Conservation (phyloP, 1,284 basidiomycete species). For the Trametes sp. region DNA sequence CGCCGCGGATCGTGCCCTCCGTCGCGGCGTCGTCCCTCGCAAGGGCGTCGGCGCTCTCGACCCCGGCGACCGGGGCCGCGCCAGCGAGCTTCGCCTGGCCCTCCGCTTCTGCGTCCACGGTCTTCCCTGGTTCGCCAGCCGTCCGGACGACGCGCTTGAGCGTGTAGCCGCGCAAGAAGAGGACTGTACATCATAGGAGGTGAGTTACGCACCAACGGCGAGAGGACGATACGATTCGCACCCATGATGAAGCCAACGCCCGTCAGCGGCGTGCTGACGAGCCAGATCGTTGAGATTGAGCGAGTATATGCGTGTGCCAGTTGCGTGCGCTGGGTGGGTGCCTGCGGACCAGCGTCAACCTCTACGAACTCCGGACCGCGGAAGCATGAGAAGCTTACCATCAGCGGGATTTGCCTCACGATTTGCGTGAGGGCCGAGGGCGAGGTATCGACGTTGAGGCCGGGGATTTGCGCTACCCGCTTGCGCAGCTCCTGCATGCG, state of each 20-base stretch:
- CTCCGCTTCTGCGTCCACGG: constrained; percentile 31
- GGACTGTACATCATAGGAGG: constrained; percentile 33
- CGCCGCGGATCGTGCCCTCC: constrained; percentile 22
- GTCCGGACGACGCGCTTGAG: constrained; percentile 63
- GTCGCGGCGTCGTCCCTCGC: constrained; percentile 21
- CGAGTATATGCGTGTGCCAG: constrained; percentile 76
- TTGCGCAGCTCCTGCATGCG: constrained; percentile 54
- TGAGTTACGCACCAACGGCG: neutral
- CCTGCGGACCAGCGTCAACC: constrained; percentile 43
- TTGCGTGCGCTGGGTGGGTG: constrained; percentile 52
- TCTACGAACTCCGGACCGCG: too few species aligned
- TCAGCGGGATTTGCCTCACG: constrained; percentile 59
- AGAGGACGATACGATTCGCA: constrained; percentile 32
- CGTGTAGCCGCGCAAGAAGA: constrained; percentile 71
- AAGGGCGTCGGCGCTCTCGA: constrained; percentile 16
- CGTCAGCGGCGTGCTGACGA: constrained; percentile 67
- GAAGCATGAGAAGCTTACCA: constrained; percentile 51
- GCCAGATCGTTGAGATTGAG: constrained; percentile 77
- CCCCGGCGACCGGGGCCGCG: constrained; percentile 11
- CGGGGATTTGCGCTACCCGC: constrained; percentile 58
- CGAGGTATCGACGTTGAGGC: constrained; percentile 57
- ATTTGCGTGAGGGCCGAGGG: constrained; percentile 63
- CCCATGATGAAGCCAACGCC: constrained; percentile 67
- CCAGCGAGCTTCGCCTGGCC: constrained; percentile 25
- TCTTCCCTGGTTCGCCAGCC: constrained; percentile 40